phyloP scores from a whole-genome alignment of 768 basidiomycete genomes.

The Filobasidium floriforme region DNA sequence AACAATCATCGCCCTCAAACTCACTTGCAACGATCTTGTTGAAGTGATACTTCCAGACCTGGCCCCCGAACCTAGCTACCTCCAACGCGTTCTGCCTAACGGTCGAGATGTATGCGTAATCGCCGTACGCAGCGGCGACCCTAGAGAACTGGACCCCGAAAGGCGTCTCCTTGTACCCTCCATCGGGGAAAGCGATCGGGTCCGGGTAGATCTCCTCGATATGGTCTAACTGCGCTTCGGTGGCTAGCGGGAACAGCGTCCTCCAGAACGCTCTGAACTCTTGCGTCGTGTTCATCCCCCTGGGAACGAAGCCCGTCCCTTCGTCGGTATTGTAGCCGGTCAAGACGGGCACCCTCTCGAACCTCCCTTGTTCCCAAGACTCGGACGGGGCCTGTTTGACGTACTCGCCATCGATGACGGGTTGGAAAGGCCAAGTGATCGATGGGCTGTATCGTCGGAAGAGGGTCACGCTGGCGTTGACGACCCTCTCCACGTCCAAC shows the following conservation, averaged over 20 bases:
- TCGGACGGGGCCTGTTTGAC: constrained; percentile 13
- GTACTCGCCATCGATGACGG: constrained; percentile 13
- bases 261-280: neutral
- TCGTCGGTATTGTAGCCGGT: constrained; percentile 17
- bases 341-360: constrained; percentile 22
- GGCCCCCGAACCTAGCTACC: neutral
- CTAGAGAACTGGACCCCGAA: constrained; percentile 6
- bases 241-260: constrained; percentile 11
- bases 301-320: constrained; percentile 11
- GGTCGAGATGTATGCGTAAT: constrained; percentile 13
- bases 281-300: neutral
- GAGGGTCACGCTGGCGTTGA: constrained; percentile 14
- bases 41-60: constrained; percentile 18
- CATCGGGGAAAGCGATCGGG: no score
- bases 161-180: constrained; percentile 5
- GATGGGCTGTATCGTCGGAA: constrained; percentile 2
- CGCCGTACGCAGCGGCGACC: constrained; percentile 7
- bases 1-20: no score
- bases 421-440: constrained; percentile 18
- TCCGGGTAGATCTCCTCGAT: constrained; percentile 11
- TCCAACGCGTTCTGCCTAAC: constrained; percentile 14
- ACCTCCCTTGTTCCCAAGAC: constrained; percentile 12
- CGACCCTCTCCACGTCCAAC: constrained; percentile 6
- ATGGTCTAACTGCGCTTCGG: neutral
- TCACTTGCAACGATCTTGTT: constrained; percentile 6